These are phyloP conservation scores for Pseudocercospora musae DNA, from an alignment of 2,329 filamentous ascomycete species.

Conservation along the genomic window DNA sequence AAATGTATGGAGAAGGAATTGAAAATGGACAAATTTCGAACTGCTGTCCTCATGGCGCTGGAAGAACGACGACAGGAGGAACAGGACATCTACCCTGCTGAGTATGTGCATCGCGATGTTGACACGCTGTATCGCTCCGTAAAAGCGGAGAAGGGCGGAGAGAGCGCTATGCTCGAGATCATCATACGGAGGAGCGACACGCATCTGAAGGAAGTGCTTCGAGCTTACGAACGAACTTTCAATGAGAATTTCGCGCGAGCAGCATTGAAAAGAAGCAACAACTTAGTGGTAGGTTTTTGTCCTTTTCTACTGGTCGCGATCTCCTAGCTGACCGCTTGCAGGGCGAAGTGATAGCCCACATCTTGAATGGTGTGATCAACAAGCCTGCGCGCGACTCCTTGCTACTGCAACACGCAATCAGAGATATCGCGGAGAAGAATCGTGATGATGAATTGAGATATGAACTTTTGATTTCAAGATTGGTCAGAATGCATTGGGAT, in stretches of 20 bases:
- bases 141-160: constrained; percentile 71
- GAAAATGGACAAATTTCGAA: constrained; percentile 94
- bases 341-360: constrained; percentile 92
- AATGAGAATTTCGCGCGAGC: constrained; percentile 81
- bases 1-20: constrained; percentile 90
- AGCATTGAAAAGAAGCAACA: constrained; percentile 82
- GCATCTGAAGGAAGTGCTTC: constrained; percentile 77
- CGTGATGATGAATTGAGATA: constrained; percentile 58
- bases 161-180: constrained; percentile 82
- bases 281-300: constrained; percentile 75
- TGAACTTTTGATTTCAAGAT: constrained; percentile 80
- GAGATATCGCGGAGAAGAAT: constrained; percentile 46
- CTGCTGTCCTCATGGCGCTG: constrained; percentile 76
- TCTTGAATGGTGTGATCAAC: constrained; percentile 96
- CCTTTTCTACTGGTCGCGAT: constrained; percentile 11
- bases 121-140: constrained; percentile 67
- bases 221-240: constrained; percentile 70
- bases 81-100: constrained; percentile 57
- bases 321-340: constrained; percentile 37
- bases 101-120: constrained; percentile 63
- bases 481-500: constrained; percentile 93
- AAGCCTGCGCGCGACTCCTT: constrained; percentile 89
- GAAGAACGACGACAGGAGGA: constrained; percentile 85
- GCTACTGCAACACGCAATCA: constrained; percentile 82
- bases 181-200: constrained; percentile 75